These are phyloP conservation scores for Sporothrix phasma DNA, from an alignment of 2,329 filamentous ascomycete species.

Conservation along the genomic window DNA sequence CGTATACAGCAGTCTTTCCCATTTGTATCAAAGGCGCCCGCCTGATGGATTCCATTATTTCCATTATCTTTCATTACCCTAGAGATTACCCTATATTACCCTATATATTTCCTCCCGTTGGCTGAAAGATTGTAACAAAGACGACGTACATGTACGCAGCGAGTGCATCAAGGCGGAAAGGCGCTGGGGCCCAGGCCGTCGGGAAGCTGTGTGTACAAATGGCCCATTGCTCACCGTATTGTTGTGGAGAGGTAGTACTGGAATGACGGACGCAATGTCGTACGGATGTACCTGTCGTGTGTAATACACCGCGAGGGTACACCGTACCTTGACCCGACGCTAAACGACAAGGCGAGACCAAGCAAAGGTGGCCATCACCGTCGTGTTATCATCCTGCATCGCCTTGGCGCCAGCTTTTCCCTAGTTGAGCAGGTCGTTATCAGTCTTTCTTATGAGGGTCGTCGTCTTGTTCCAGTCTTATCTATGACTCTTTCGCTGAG, in stretches of 20 bases:
- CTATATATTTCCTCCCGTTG: conserved; percentile 7
- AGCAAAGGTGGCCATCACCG: background rate
- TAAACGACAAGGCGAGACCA: conserved; percentile 2
- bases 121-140: background rate
- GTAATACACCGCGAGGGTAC: background rate
- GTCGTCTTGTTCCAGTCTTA: conserved; percentile 2
- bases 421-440: background rate
- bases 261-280: background rate
- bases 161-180: background rate
- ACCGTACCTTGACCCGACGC: conserved; percentile 10
- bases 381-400: background rate
- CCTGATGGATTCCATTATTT: conserved; percentile 13
- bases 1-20: conserved; percentile 13
- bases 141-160: no score
- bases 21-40: conserved; percentile 6
- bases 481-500: background rate
- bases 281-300: background rate
- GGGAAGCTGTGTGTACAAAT: no score
- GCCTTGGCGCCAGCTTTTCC: background rate
- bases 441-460: background rate
- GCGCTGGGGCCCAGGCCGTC: background rate
- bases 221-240: background rate
- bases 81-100: conserved; percentile 16
- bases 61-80: conserved; percentile 15
- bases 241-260: background rate